Evolutionary conservation across 805 yeast species (phyloP).

Genomic region (Wickerhamiella vanderwaltii): DNA sequence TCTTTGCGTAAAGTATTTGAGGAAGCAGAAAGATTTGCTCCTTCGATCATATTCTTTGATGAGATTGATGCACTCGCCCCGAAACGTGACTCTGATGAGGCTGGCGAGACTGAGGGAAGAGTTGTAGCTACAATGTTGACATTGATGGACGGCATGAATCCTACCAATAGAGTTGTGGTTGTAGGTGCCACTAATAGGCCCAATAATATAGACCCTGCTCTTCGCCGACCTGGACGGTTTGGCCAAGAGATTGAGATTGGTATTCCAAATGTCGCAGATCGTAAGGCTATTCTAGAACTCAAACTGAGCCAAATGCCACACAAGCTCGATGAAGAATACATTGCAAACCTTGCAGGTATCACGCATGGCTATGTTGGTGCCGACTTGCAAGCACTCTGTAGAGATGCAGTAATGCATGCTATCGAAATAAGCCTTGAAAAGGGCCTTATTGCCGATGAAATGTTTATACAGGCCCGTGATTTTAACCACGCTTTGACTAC

Average conservation of each 20-base stretch:
- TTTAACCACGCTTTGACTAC: constrained; percentile 61
- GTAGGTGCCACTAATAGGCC: constrained; percentile 98
- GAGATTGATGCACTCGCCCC: constrained; percentile 92
- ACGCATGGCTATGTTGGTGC: constrained; percentile 99
- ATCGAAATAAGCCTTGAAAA: constrained; percentile 47
- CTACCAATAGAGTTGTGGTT: constrained; percentile 94
- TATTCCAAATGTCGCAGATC: constrained; percentile 75
- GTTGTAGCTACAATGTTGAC: constrained; percentile 82
- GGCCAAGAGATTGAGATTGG: constrained; percentile 86
- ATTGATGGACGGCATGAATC: constrained; percentile 98
- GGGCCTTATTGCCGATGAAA: constrained; percentile 21
- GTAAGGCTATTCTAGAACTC: constrained; percentile 57
- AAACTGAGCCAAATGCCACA: constrained; percentile 53
- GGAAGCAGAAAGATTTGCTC: constrained; percentile 79
- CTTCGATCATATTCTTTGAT: constrained; percentile 78
- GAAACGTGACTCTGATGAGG: constrained; percentile 65
- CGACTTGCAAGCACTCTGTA: constrained; percentile 71
- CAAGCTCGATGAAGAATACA: constrained; percentile 40
- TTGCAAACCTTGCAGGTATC: constrained; percentile 51
- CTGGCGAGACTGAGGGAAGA: constrained; percentile 82
- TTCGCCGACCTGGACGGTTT: constrained; percentile 78
- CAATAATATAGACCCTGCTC: constrained; percentile 95
- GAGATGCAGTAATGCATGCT: constrained; percentile 81
- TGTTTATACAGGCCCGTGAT: constrained; percentile 44
- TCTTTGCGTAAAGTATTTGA: constrained; percentile 68